Evolutionary conservation across 78 protist genomes (phyloP).

Genomic region (Paratrimastix pyriformis): DNA sequence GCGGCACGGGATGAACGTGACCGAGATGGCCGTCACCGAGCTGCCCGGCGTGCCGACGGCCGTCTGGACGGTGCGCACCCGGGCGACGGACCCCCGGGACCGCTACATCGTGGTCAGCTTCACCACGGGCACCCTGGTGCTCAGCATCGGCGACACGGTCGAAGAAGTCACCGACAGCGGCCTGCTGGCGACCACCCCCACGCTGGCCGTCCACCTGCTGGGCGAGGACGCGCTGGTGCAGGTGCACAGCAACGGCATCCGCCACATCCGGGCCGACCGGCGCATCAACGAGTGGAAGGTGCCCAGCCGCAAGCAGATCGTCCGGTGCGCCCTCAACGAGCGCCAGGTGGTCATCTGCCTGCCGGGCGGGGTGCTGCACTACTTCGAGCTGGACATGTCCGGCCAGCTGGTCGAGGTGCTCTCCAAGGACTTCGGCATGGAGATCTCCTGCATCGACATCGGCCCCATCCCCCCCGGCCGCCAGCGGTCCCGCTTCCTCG

Average conservation of each 20-base stretch:
- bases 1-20: constrained; percentile 74
- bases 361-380: constrained; percentile 69
- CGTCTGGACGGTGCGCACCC: constrained; percentile 51
- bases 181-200: constrained; percentile 46
- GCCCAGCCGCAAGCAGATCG: constrained; percentile 55
- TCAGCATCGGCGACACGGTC: constrained; percentile 73
- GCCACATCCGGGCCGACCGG: constrained; percentile 63
- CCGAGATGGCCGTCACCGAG: constrained; percentile 55
- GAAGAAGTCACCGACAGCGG: constrained; percentile 70
- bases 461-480: constrained; percentile 65
- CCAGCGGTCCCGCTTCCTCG: constrained; percentile 52
- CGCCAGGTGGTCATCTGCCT: constrained; percentile 68
- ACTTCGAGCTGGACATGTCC: constrained; percentile 81
- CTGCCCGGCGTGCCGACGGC: constrained; percentile 66
- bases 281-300: constrained; percentile 74
- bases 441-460: constrained; percentile 62
- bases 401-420: constrained; percentile 63
- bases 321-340: constrained; percentile 46
- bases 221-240: constrained; percentile 78
- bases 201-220: constrained; percentile 50
- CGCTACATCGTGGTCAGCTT: constrained; percentile 17
- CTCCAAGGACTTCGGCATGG: constrained; percentile 41
- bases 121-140: constrained; percentile 70
- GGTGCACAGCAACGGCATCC: constrained; percentile 64
- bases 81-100: background rate